Evolutionary conservation across 2,329 filamentous ascomycete species (phyloP), one percentile per base, ranked within the genome.

Genomic region (Ceratocystis cubensis): DNA sequence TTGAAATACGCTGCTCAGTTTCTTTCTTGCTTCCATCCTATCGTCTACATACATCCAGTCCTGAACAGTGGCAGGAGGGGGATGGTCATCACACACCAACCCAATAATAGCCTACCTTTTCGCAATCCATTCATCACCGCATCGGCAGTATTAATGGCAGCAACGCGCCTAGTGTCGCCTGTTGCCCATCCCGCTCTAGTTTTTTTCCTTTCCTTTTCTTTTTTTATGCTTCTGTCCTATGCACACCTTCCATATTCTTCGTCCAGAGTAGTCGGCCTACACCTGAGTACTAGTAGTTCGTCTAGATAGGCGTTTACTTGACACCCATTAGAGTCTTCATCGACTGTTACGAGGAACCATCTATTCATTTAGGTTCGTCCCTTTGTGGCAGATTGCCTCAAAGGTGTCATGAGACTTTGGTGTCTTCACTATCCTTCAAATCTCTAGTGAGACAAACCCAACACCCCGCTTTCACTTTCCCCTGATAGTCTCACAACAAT

Each of bases 131-230:
- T 17, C 28, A 59, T 37, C 56, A 59, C 25, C 48, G 15, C 48
- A 25, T 25, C 20, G 25, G 48, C 41, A 61, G 30, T 22, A 13
- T 10, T n/a, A 41, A 53, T 20, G 33, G 65, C 62, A 67, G 15
- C 46, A 61, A 33, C 56, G 66, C 66, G 66, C 66, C 45, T 15
- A 67, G 56, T 67, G 63, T 64, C 45, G 62, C 46, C 62, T 63
- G 20, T 59, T 50, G 56, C 46, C 15, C 20, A 44, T 20, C 37
- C 25, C 48, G 45, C 30, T n/a, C 44, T 30, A 41, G 33, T 37
- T 10, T 25, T 25, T 25, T 25, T n/a, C n/a, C n/a, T n/a, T 25
- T 25, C 2, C 22, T 25, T 25, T 25, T 25, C 13, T 15, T 41
- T 41, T 13, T 37, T n/a, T 13, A 8, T 33, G 56, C 56, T 6